Conservation (phyloP, 176 grass and related monocot species). For the Rhynchospora breviuscula region DNA sequence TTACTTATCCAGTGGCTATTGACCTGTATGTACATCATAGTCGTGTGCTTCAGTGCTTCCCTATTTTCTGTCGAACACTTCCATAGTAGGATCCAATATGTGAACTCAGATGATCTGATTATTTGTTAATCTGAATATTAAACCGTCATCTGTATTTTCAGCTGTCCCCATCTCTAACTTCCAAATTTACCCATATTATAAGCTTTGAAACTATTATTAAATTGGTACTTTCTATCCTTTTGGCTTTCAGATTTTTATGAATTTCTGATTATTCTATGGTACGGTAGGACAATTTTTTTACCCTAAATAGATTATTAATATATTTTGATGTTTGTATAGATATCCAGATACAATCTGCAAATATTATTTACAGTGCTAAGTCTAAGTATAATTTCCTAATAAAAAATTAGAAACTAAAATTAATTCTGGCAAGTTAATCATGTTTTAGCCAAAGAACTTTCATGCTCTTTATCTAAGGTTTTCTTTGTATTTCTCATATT, state of each 20-base stretch:
- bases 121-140: neutral
- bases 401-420: conserved; percentile 2
- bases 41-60: too few relatives aligned
- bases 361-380: neutral
- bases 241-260: neutral
- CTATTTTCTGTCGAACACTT: neutral
- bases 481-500: neutral
- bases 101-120: neutral
- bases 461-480: neutral
- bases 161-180: neutral
- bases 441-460: neutral
- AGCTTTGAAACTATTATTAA: neutral
- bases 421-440: neutral
- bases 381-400: neutral
- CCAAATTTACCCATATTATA: neutral
- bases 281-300: neutral
- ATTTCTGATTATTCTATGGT: neutral
- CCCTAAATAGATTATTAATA: neutral
- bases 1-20: neutral
- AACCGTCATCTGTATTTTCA: neutral
- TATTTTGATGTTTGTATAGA: neutral
- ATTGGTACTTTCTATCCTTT: neutral
- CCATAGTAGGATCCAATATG: neutral
- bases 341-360: neutral
- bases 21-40: too few relatives aligned